Base-by-base conservation (phyloP, 78 protist species). In the Tieghemostelium lacteum region DNA sequence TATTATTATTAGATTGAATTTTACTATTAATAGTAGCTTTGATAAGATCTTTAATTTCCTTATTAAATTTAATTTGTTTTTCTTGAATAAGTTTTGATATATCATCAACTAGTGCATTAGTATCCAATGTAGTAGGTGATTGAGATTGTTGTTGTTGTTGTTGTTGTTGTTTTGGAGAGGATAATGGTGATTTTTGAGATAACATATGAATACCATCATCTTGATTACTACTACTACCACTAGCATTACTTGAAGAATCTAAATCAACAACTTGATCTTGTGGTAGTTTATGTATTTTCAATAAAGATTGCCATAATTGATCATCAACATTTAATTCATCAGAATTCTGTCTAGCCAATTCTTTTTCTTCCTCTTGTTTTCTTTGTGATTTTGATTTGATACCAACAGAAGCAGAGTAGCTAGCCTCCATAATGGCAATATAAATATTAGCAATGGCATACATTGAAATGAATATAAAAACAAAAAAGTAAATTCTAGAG, bases 391-490 rank as follows among this genome's bases (percentile, higher is more conserved):
- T 83, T 16, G 91, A 83, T 60, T 83, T 83, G 14, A 83, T 45
- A 42, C 91, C 78, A 45, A 69, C 66, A 1, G 75, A 67, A 28
- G 37, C 29, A 14, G 91, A 83, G 31, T 83, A 83, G n/a, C 78
- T 26, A 0, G 75, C 71, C 58, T 83, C 91, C 93, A 88, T 88
- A 40, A 88, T 88, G n/a, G 93, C 86, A 63, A 88, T 88, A 58
- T 77, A 88, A 34, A 88, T 88, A 64, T 88, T 88, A 22, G 93
- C 75, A 45, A 88, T 65, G 19, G 87, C 85, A 40, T 88, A 88
- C 45, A 88, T 77, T 1, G 93, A 75, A 29, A 88, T 63, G 45
- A 88, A 88, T 20, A 88, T 40, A 37, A 88, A 88, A 1, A 77
- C 52, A 37, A 88, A 73, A 36, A 88, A 88, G 40, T 75, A 88